phyloP scores from a whole-genome alignment of 2,329 filamentous ascomycete species.

The Didymella pinodella region DNA sequence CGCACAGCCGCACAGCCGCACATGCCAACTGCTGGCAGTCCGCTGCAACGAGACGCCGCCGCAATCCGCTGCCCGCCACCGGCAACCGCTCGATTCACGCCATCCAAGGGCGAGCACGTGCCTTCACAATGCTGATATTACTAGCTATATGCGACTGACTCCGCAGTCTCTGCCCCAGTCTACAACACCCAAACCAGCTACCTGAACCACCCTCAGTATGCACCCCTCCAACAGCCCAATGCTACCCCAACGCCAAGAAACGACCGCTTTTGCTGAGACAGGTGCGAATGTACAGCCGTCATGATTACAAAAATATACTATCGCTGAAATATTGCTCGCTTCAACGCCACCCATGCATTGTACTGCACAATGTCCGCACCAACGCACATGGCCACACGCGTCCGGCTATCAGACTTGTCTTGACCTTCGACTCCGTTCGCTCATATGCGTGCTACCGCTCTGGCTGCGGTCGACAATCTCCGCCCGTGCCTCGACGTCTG shows the following conservation, averaged over 20 bases:
- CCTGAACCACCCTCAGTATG: not conserved
- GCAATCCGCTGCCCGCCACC: not conserved
- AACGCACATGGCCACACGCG: not conserved
- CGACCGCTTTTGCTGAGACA: not conserved
- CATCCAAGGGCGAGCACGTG: not conserved
- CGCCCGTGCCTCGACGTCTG: slow-evolving; percentile 46
- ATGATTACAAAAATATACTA: slow-evolving; percentile 10
- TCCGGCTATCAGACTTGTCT: slow-evolving; percentile 1
- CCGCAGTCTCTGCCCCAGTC: not conserved
- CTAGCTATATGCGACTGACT: not conserved
- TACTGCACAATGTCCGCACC: not conserved
- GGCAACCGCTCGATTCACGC: not conserved
- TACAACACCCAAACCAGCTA: slow-evolving; percentile 2
- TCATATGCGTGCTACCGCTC: slow-evolving; percentile 45
- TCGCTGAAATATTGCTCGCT: not conserved
- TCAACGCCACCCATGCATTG: not conserved
- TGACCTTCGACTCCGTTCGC: slow-evolving; percentile 29
- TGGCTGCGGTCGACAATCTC: slow-evolving; percentile 49
- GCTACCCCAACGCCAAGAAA: slow-evolving; percentile 5
- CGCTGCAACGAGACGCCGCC: not conserved
- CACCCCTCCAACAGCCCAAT: not conserved
- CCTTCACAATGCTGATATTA: not conserved
- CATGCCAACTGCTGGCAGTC: not conserved
- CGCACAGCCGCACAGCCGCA: not conserved
- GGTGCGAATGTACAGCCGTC: slow-evolving; percentile 3